Base-by-base conservation (phyloP, 805 yeast species). In the Ogataea neopini region DNA sequence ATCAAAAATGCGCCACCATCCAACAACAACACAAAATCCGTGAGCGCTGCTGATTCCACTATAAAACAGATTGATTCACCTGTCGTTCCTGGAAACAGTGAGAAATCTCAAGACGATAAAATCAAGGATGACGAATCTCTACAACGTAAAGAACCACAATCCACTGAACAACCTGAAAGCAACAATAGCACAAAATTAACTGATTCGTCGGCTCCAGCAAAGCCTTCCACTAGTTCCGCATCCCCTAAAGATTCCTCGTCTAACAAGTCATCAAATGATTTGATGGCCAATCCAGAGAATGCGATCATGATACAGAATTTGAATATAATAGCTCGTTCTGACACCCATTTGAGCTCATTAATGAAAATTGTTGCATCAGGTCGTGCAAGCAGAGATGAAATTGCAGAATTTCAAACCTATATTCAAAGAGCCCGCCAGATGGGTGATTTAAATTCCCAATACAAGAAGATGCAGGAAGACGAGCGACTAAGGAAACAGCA, bases 341-440 rank as follows among this genome's bases (percentile, higher is more conserved):
- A 90, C 59, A 74, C 80, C 0, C 75, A 82, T 4, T 67, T 92
- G 42, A 85, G 82, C 53, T 67, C 76, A 1, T 69, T 92, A 44
- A 90, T 92, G 97, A 82, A 84, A 52, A 77, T 76, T 4, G 97
- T 92, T 2, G 97, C 98, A 0, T 77, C 84, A 47, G 96, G 96
- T 4, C 75, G 73, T 19, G 96, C 97, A 0, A 64, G 81, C 0
- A 77, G 80, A 4, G 82, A 76, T 6, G 92, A 89, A 63, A 85
- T 92, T 14, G 70, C 79, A 19, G 82, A 80, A 39, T 92, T 92
- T 63, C 96, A 91, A 64, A 82, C 77, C 17, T 87, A 86, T 57
- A 89, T 92, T 47, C 83, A 80, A 49, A 73, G 81, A 45, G 97
- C 97, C 0, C 76, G 86, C 51, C 80, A 76, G 23, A 84, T 85